A percentile compares a stretch with the other conserved stretches of the same genome.
phyloP scores from a whole-genome alignment of 1,284 basidiomycete species.

The Trichosporon sp. region DNA sequence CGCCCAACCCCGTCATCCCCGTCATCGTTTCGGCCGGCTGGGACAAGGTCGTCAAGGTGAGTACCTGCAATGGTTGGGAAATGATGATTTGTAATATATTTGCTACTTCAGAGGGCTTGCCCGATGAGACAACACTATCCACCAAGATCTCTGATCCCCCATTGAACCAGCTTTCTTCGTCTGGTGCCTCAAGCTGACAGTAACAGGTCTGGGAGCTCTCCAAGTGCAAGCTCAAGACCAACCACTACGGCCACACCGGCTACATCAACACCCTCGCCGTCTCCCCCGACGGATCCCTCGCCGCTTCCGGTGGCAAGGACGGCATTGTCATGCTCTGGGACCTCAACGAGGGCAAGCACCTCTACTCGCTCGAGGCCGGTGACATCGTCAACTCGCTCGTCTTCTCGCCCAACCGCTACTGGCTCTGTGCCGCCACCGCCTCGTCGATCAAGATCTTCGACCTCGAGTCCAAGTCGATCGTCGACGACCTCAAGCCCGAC shows the following conservation, averaged over 20 bases:
- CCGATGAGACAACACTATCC: constrained; percentile 66
- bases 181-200: constrained; percentile 16
- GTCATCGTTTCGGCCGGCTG: constrained; percentile 99
- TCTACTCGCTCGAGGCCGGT: constrained; percentile 98
- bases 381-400: constrained; percentile 99
- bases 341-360: constrained; percentile 99
- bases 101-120: constrained; percentile 75
- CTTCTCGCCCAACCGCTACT: constrained; percentile 99
- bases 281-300: constrained; percentile 97
- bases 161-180: constrained; percentile 9
- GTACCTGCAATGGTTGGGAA: constrained; percentile 41
- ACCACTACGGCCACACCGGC: constrained; percentile 99
- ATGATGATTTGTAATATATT: constrained; percentile 63
- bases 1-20: constrained; percentile 95
- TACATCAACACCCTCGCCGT: constrained; percentile 99
- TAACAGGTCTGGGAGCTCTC: constrained; percentile 96
- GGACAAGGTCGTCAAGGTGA: constrained; percentile 99
- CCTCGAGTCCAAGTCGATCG: constrained; percentile 97
- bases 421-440: constrained; percentile 97
- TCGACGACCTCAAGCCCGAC: constrained; percentile 90
- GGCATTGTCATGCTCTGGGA: constrained; percentile 99
- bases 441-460: constrained; percentile 99
- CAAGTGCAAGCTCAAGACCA: constrained; percentile 99
- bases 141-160: constrained; percentile 68
- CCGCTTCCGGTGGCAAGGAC: constrained; percentile 98